Evolutionary conservation across 2,329 filamentous ascomycete genomes (phyloP).

Genomic region (Penicillium sp.): DNA sequence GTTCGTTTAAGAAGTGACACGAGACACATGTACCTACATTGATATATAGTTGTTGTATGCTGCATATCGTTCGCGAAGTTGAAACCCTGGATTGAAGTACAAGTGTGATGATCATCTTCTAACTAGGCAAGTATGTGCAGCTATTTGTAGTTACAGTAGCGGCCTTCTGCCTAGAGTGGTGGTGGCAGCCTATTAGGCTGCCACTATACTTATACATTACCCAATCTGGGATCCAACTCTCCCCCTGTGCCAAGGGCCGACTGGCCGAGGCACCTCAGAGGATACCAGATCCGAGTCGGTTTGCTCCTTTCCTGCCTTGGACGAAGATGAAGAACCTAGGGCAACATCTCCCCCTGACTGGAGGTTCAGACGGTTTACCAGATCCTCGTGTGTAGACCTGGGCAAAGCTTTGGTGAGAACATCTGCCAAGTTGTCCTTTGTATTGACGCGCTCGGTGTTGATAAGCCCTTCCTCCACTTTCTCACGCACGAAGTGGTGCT

Average conservation of each 20-base stretch:
- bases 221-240: background rate
- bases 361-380: background rate
- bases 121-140: too few relatives aligned
- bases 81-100: too few relatives aligned
- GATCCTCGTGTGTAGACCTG: slow-evolving; percentile 6
- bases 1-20: too few relatives aligned
- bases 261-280: background rate
- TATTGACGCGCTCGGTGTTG: slow-evolving; percentile 5
- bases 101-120: too few relatives aligned
- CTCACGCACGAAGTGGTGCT: background rate
- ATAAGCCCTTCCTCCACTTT: background rate
- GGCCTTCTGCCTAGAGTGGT: too few relatives aligned
- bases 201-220: too few relatives aligned
- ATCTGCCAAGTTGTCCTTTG: slow-evolving; percentile 10
- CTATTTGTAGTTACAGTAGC: too few relatives aligned
- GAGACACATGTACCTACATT: too few relatives aligned
- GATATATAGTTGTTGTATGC: too few relatives aligned
- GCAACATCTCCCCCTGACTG: background rate
- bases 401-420: slow-evolving; percentile 8
- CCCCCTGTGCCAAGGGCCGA: background rate
- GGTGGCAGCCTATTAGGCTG: too few relatives aligned
- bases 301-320: background rate
- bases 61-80: too few relatives aligned
- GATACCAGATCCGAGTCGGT: slow-evolving; percentile 1
- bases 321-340: background rate